Conservation (phyloP, 2,329 filamentous ascomycete species). For the Colletotrichum phormii region DNA sequence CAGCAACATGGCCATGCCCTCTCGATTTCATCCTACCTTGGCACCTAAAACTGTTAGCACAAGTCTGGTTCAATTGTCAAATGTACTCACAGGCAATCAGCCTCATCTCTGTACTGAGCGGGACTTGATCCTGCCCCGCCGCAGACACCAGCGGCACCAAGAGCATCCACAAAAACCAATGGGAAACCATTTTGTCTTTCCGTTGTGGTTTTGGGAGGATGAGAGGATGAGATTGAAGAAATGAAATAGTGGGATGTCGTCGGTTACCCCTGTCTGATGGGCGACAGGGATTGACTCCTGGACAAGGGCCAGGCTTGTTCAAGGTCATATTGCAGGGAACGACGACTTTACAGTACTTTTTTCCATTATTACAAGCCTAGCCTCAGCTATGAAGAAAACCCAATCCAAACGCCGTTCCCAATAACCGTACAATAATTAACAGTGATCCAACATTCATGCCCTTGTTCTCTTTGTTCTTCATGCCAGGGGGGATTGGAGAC, state of each 20-base stretch:
- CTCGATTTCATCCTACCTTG: not conserved
- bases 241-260: conserved; percentile 14
- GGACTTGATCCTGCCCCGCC: not conserved
- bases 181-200: not conserved
- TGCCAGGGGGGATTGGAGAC: too few relatives aligned
- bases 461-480: not conserved
- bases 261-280: conserved; percentile 1
- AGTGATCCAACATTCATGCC: not conserved
- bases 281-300: conserved; percentile 16
- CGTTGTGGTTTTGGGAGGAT: not conserved
- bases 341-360: not conserved
- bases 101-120: conserved; percentile 2
- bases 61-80: not conserved
- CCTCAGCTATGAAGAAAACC: not conserved
- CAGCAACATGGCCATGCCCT: not conserved
- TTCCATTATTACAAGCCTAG: not conserved
- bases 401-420: not conserved
- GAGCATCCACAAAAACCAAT: not conserved
- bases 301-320: not conserved
- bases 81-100: conserved; percentile 25
- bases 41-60: conserved; percentile 1
- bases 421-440: not conserved
- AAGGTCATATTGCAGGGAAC: conserved; percentile 7
- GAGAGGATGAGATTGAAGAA: not conserved
- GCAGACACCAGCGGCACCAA: not conserved